Evolutionary conservation across 2,329 filamentous ascomycete species (phyloP).

Genomic region (Epichloe sibirici): DNA sequence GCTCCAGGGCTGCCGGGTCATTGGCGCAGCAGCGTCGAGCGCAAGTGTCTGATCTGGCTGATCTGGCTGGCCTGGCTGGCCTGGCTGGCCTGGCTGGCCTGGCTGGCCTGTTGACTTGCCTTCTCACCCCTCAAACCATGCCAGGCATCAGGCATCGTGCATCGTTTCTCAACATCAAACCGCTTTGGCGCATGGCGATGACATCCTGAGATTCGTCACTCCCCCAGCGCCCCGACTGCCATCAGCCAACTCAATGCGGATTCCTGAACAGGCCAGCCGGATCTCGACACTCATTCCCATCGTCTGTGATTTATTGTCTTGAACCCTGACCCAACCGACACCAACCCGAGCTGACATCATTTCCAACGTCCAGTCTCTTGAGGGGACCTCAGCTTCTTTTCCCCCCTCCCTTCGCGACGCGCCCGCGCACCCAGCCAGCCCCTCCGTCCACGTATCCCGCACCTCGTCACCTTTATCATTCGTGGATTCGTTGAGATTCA

Average conservation of each 20-base stretch:
- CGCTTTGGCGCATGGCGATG: conserved; percentile 2
- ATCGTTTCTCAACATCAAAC: conserved; percentile 3
- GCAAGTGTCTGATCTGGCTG: neutral
- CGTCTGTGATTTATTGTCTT: conserved; percentile 1
- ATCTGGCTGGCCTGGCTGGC: too few relatives aligned
- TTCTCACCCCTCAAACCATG: conserved; percentile 3
- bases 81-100: neutral
- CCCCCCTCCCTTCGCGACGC: neutral
- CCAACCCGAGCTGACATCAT: conserved; percentile 1
- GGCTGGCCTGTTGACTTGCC: neutral
- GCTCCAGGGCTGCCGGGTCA: too few relatives aligned
- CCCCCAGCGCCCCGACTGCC: neutral
- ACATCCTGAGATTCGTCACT: conserved; percentile 2
- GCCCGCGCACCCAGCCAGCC: neutral
- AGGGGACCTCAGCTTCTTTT: neutral
- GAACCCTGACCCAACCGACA: neutral
- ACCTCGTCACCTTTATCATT: neutral
- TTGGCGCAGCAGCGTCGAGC: neutral
- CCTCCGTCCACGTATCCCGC: neutral
- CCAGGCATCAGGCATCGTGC: neutral
- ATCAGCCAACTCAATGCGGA: neutral
- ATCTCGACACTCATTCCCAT: neutral
- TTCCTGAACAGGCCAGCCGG: neutral
- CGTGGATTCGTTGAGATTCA: neutral
- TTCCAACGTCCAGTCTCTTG: neutral